Conservation (phyloP, 805 yeast species). For the Blastobotrys mokoenaii region DNA sequence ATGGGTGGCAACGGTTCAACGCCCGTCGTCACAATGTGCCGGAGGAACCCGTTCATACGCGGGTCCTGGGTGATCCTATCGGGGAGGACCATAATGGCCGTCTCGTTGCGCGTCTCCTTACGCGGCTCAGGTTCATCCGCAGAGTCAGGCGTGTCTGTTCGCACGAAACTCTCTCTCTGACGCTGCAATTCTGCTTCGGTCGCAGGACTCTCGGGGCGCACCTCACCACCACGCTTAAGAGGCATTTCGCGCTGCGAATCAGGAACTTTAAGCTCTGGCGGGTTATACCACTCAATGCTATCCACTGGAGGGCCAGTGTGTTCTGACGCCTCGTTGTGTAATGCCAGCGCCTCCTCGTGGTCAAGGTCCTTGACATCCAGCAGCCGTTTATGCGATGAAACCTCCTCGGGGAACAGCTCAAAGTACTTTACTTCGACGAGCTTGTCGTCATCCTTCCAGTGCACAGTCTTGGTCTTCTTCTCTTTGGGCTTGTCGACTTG, state of each 20-base stretch:
- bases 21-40: no score
- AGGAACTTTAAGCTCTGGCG: background rate
- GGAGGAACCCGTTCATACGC: no score
- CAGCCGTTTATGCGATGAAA: background rate
- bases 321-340: background rate
- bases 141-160: no score
- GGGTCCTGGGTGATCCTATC: no score
- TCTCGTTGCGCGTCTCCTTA: no score
- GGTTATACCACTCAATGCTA: background rate
- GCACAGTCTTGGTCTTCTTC: slow-evolving; percentile 10
- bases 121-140: no score
- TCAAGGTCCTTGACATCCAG: background rate
- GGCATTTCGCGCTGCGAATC: background rate
- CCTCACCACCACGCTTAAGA: background rate
- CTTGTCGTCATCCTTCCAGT: slow-evolving; percentile 13
- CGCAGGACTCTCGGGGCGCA: background rate
- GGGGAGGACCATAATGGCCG: no score
- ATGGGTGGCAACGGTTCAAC: no score
- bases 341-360: background rate
- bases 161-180: background rate
- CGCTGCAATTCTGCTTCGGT: background rate
- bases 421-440: slow-evolving; percentile 11
- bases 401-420: slow-evolving; percentile 6
- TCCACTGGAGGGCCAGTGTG: background rate
- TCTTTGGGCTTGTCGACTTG: slow-evolving; percentile 1